Evolutionary conservation across 352 stramenopile species (phyloP).

Genomic region (Globisporangium nagaii): DNA sequence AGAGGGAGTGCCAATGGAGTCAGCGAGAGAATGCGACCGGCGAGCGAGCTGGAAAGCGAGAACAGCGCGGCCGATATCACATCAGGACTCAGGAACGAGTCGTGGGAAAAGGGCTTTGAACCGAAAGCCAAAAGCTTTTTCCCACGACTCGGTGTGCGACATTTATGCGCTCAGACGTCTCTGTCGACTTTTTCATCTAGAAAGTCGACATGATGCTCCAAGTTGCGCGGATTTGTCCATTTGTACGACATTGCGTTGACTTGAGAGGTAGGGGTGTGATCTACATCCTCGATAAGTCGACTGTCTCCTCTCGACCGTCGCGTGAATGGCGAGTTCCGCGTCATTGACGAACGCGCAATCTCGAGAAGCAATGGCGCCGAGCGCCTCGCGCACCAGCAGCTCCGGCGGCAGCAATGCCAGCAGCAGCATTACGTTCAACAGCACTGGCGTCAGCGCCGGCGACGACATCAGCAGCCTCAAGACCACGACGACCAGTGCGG

Average conservation of each 20-base stretch:
- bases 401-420: background rate
- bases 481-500: constrained; percentile 14
- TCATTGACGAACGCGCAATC: constrained; percentile 3
- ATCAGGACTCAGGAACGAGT: too few species aligned
- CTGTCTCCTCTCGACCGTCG: too few species aligned
- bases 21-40: too few species aligned
- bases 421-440: background rate
- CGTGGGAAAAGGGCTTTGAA: too few species aligned
- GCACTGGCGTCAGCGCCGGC: background rate
- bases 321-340: too few species aligned
- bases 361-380: background rate
- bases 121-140: too few species aligned
- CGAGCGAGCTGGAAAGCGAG: too few species aligned
- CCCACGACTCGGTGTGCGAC: too few species aligned
- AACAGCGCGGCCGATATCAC: too few species aligned
- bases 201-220: background rate
- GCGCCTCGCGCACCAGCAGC: background rate
- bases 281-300: background rate
- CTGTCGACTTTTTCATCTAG: background rate
- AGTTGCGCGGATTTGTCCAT: too few species aligned
- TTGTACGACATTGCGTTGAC: background rate
- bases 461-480: constrained; percentile 11
- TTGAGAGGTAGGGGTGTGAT: too few species aligned
- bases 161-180: background rate
- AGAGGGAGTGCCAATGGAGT: too few species aligned